Base-by-base conservation (phyloP, 2,329 filamentous ascomycete genomes). In the Neocatenulostroma microsporum region DNA sequence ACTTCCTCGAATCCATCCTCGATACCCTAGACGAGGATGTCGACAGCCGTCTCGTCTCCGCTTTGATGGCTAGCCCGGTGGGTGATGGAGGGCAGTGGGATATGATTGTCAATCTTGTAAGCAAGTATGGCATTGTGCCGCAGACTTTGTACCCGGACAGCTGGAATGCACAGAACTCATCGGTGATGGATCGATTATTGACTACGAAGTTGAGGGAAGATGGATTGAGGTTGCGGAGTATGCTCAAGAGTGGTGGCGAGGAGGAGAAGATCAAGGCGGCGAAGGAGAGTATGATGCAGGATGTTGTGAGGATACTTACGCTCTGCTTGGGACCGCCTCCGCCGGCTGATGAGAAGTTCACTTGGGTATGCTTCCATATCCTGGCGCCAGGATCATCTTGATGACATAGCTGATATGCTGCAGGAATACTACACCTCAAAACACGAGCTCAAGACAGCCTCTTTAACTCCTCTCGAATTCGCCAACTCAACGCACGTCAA, bases 1-100 rank as follows among this genome's bases (percentile, higher is more conserved):
- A 76, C 68, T 94, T 93, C 64, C 72, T 94, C 14, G 85, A 93
- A 62, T 82, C 84, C 53, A 76, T 89, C 42, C 74, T 94, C 37
- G 78, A 84, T 45, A 93, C 86, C 0, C 72, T 76, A 0, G 66
- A 68, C 34, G 72, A 86, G 50, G 76, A 80, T 21, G 69, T 93
- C 2, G 83, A 88, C 47, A 73, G 78, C 15, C 68, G 87, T 8
- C 63, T 93, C 3, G 71, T 94, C 3, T 80, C 87, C 56, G 73
- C 72, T 3, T 63, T 94, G 3, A 66, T 89, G 19, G 63, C 66
- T 0, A 70, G 74, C 15, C 80, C 85, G 1, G 78, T 91, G 4
- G 75, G 73, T 6, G 87, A 94, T 55, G 86, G 87, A 19, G 86
- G 87, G 0, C 85, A 93, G 60, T 93, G 84, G 84, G 85, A 93